These are phyloP conservation scores for Paraconiothyrium sp. DNA, from an alignment of 2,329 filamentous ascomycete species.

Conservation along the genomic window DNA sequence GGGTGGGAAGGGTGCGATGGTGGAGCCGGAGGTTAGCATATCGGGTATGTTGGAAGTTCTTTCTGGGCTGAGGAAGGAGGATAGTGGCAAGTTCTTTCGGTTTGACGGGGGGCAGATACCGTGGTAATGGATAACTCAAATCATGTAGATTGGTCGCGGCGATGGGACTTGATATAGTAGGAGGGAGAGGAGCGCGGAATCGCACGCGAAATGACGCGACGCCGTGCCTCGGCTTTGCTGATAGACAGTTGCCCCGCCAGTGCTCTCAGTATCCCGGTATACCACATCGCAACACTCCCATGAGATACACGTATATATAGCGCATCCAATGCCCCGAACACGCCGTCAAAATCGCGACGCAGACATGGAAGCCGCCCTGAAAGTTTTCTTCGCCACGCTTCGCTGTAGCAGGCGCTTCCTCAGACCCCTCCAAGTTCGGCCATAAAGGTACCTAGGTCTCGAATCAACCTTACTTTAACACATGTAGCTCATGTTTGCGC, in stretches of 20 bases:
- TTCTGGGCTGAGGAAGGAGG: constrained; percentile 39
- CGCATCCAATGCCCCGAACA: constrained; percentile 33
- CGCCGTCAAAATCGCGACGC: constrained; percentile 32
- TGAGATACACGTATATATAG: neutral
- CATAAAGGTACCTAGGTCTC: constrained; percentile 72
- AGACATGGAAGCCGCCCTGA: constrained; percentile 74
- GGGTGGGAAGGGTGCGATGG: constrained; percentile 54
- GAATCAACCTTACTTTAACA: constrained; percentile 26
- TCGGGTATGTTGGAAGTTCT: constrained; percentile 51
- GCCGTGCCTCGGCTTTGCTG: constrained; percentile 23
- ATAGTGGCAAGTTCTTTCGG: constrained; percentile 50
- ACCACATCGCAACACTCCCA: neutral
- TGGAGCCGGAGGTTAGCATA: constrained; percentile 51
- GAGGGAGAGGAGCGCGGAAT: neutral
- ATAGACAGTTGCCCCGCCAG: neutral
- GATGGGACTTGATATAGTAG: neutral
- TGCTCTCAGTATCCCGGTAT: too few species aligned
- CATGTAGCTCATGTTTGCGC: neutral
- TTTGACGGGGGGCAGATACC: constrained; percentile 48
- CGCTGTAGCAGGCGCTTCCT: constrained; percentile 89
- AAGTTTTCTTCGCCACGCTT: constrained; percentile 84
- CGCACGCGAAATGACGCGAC: constrained; percentile 36
- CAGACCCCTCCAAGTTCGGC: constrained; percentile 85
- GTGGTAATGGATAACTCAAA: constrained; percentile 43
- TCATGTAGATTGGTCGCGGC: too few species aligned